These are phyloP conservation scores for Colletotrichum simmondsii DNA, from an alignment of 2,329 filamentous ascomycete species.

Conservation along the genomic window DNA sequence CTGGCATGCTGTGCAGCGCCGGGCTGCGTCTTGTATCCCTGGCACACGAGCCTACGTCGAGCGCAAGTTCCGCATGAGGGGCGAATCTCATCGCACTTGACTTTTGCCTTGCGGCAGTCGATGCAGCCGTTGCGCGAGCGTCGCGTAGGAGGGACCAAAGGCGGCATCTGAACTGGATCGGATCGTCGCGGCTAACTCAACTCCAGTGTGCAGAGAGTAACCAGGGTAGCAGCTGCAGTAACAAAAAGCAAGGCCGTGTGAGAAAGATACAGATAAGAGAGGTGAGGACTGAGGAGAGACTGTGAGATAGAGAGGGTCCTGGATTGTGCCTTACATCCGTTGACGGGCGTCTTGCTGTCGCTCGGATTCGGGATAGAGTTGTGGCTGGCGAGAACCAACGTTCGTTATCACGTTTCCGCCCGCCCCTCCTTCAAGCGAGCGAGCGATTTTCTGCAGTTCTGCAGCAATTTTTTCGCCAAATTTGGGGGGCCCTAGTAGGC, in stretches of 20 bases:
- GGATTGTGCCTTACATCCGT: background rate
- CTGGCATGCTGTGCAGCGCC: background rate
- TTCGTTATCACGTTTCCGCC: background rate
- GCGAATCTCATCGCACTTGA: constrained; percentile 45
- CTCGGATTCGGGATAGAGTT: background rate
- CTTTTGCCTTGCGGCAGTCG: constrained; percentile 44
- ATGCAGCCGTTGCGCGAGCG: constrained; percentile 45
- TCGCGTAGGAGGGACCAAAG: constrained; percentile 19
- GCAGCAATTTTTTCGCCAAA: background rate
- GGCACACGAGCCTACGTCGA: constrained; percentile 42
- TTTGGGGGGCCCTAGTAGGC: background rate
- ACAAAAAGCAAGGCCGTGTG: background rate
- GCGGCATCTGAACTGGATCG: constrained; percentile 3
- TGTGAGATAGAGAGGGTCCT: background rate
- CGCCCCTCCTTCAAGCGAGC: background rate
- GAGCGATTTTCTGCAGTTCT: background rate
- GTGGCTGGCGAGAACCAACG: background rate
- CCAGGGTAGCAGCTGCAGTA: too few relatives aligned
- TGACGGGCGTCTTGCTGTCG: background rate
- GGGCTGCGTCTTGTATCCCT: constrained; percentile 39
- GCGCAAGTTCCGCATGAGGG: constrained; percentile 46
- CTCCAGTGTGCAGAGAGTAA: background rate
- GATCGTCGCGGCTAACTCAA: background rate
- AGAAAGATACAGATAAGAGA: background rate
- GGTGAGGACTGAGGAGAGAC: background rate